phyloP scores from a whole-genome alignment of 805 yeast genomes.

The Candida railenensis region DNA sequence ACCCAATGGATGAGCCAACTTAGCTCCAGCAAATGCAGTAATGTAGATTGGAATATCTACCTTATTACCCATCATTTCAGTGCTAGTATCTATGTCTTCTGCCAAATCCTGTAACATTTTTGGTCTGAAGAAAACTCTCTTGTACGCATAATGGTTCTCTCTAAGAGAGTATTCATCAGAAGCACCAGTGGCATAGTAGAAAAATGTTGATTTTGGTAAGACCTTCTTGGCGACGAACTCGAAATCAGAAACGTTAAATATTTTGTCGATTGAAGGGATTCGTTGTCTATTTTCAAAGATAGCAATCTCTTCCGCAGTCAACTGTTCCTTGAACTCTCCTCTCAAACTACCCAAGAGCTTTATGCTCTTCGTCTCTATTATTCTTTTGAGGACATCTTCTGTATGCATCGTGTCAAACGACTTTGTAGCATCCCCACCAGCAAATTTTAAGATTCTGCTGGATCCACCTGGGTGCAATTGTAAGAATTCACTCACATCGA shows the following conservation, averaged over 20 bases:
- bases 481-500: conserved; percentile 37
- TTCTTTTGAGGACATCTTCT: conserved; percentile 16
- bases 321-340: conserved; percentile 1
- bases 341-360: not conserved
- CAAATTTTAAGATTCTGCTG: conserved; percentile 40
- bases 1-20: conserved; percentile 44
- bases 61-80: conserved; percentile 28
- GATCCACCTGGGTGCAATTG: conserved; percentile 54
- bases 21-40: conserved; percentile 48
- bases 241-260: conserved; percentile 38
- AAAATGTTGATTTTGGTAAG: conserved; percentile 34
- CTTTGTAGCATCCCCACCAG: conserved; percentile 61
- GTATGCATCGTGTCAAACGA: conserved; percentile 42
- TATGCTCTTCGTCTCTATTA: conserved; percentile 5
- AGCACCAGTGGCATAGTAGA: conserved; percentile 48
- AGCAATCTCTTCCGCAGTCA: not conserved
- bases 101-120: conserved; percentile 36
- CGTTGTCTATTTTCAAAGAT: not conserved
- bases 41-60: conserved; percentile 48
- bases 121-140: conserved; percentile 46
- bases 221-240: conserved; percentile 37
- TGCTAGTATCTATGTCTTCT: conserved; percentile 21
- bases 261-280: conserved; percentile 29
- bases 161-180: conserved; percentile 48
- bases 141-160: conserved; percentile 43